Evolutionary conservation across 768 basidiomycete genomes (phyloP), one percentile per base, ranked within the genome.

Genomic region (Hypholoma sublateritium): DNA sequence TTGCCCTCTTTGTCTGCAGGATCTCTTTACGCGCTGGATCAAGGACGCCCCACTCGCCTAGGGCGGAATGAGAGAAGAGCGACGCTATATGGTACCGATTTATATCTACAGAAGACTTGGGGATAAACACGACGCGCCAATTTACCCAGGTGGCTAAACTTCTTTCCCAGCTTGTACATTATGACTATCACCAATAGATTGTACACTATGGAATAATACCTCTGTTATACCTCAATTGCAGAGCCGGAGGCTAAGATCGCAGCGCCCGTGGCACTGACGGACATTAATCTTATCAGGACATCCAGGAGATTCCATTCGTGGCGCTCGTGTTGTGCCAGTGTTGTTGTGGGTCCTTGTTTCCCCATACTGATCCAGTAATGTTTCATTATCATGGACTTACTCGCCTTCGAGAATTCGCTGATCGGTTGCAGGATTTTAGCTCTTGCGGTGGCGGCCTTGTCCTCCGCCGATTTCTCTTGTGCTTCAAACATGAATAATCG

Each of bases 21-120:
- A 68, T 49, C 63, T 68, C 24, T 75, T 87, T 68, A 79, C 78
- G 12, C 77, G 79, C 55, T 87, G 86, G 86, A 77, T 86, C 42
- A 59, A 62, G 52, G 76, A 87, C 65, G 67, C 72, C 21, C 82
- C 85, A n/a, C 70, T 86, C 35, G 67, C 68, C 16, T 47, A 47
- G 25, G 22, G 3, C 25, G 13, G 47, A 59, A 36, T 32, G 53
- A 58, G 21, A 35, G 17, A 13, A 39, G 47, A 9, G 42, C 39
- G 32, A 41, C 22, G 39, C 55, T 32, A 43, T 47, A 47, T 35
- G 45, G 50, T 54, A 47, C 12, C 11, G 22, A 42, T 28, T 41
- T 17, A 41, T 41, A 41, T 41, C 17, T 17, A 17, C 17, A 17
- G 39, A 41, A 17, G 16, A 17, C 39, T 32, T 5, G 5, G 28